Base-by-base conservation (phyloP, 1,284 basidiomycete genomes). In the Sporisorium exsertum region DNA sequence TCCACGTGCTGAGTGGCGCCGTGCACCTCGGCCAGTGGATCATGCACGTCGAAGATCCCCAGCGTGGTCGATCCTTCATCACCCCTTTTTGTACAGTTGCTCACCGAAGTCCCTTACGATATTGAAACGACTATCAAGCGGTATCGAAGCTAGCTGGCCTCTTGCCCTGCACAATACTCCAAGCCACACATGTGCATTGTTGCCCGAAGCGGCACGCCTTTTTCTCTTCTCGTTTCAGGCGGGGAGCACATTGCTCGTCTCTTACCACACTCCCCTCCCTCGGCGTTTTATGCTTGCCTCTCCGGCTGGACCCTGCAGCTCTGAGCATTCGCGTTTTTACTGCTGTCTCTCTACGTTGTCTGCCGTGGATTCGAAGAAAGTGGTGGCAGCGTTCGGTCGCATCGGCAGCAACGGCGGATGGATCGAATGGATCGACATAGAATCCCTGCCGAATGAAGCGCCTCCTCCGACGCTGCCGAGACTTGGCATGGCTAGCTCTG, bases 251-350 rank as follows among this genome's bases (percentile, higher is more conserved):
- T 27, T 49, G 47, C 47, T 49, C 13, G 35, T 10, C 35, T n/a
- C 35, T 37, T 10, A 12, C 35, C 15, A 24, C 26, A 26, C 45
- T 47, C 15, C 26, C n/a, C 20, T n/a, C 26, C 22, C 58, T 54
- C 49, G 58, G 47, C 26, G 24, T 51, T 32, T 45, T 46, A 26
- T 52, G 58, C 51, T 46, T 27, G 12, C 40, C 43, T 37, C 43
- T 61, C 40, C 51, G 51, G 58, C 22, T 43, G 35, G 51, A 61
- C 58, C 58, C 58, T 61, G 51, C 32, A 61, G 51, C 29, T 33
- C 40, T 49, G 26, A 7, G 40, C 53, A 37, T 55, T 26, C 53
- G 52, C 52, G 27, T 13, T 51, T 32, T n/a, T n/a, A n/a, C n/a
- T n/a, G n/a, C n/a, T n/a, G n/a, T n/a, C n/a, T n/a, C n/a, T n/a